These are phyloP conservation scores for Zea luxurians DNA, from an alignment of 176 grass and related monocot genomes.

Conservation along the genomic window DNA sequence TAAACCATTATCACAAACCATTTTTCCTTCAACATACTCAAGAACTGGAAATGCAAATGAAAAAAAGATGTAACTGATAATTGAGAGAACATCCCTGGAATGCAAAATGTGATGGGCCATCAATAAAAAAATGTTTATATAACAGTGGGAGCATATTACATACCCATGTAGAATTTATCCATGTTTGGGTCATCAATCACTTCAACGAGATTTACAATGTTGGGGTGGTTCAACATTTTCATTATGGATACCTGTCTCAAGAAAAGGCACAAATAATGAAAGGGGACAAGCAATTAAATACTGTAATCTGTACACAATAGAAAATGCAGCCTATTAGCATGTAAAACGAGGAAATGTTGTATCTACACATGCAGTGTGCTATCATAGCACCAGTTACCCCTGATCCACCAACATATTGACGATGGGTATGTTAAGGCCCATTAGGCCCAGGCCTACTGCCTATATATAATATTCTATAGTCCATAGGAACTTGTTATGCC, in stretches of 20 bases:
- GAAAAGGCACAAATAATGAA: not conserved
- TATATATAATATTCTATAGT: no score
- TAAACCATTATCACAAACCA: slow-evolving; percentile 68
- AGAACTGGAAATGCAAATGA: slow-evolving; percentile 50
- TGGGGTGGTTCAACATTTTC: slow-evolving; percentile 92
- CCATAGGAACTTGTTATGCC: no score
- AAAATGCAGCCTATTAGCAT: slow-evolving; percentile 1
- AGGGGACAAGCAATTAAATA: not conserved
- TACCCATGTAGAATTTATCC: slow-evolving; percentile 94
- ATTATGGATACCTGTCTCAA: slow-evolving; percentile 82
- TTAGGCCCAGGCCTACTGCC: no score
- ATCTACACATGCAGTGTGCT: not conserved
- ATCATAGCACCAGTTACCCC: not conserved
- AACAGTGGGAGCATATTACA: not conserved
- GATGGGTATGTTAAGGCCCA: no score
- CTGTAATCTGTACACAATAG: not conserved
- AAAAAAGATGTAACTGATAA: slow-evolving; percentile 10
- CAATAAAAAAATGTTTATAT: slow-evolving; percentile 26
- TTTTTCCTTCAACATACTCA: slow-evolving; percentile 76
- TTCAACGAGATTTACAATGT: slow-evolving; percentile 96
- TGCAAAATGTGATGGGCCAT: not conserved
- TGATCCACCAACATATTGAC: no score
- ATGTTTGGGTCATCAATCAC: slow-evolving; percentile 80
- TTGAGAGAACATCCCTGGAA: not conserved
- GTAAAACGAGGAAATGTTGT: slow-evolving; percentile 7